A percentile compares a stretch with the other conserved stretches of the same genome.
Conservation (phyloP, 2,329 filamentous ascomycete genomes). For the Nectriaceae sp. region DNA sequence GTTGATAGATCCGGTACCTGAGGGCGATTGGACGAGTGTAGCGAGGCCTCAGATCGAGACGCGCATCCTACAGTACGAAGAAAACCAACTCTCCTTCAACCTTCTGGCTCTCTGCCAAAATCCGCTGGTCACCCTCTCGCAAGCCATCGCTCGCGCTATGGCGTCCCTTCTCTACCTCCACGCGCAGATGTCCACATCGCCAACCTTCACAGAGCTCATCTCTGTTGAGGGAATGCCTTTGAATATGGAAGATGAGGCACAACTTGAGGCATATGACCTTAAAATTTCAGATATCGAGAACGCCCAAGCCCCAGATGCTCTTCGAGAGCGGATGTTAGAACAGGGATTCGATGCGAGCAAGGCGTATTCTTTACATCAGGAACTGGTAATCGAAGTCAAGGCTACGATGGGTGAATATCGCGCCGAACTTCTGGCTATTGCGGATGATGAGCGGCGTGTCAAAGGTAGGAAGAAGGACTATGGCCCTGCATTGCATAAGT, state of each 20-base stretch:
- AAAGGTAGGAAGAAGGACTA: conserved; percentile 66
- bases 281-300: conserved; percentile 24
- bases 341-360: conserved; percentile 16
- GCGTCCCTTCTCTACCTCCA: conserved; percentile 42
- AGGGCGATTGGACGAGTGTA: conserved; percentile 64
- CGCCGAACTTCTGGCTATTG: conserved; percentile 47
- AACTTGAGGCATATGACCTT: conserved; percentile 35
- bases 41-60: conserved; percentile 65
- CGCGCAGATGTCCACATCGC: conserved; percentile 25
- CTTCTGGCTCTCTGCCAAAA: conserved; percentile 74
- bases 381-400: conserved; percentile 44
- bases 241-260: conserved; percentile 20
- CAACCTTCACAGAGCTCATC: conserved; percentile 23
- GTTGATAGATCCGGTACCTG: conserved; percentile 14
- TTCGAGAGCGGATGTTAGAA: conserved; percentile 15
- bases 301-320: conserved; percentile 15
- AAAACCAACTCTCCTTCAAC: conserved; percentile 71
- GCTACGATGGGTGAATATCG: conserved; percentile 47
- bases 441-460: conserved; percentile 54
- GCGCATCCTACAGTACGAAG: conserved; percentile 68
- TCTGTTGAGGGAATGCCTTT: conserved; percentile 23
- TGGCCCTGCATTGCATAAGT: conserved; percentile 66
- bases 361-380: conserved; percentile 38
- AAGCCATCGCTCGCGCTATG: conserved; percentile 45
- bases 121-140: conserved; percentile 55